Base-by-base conservation (phyloP, 2,329 filamentous ascomycete genomes). In the Arthrocladium fulminans region DNA sequence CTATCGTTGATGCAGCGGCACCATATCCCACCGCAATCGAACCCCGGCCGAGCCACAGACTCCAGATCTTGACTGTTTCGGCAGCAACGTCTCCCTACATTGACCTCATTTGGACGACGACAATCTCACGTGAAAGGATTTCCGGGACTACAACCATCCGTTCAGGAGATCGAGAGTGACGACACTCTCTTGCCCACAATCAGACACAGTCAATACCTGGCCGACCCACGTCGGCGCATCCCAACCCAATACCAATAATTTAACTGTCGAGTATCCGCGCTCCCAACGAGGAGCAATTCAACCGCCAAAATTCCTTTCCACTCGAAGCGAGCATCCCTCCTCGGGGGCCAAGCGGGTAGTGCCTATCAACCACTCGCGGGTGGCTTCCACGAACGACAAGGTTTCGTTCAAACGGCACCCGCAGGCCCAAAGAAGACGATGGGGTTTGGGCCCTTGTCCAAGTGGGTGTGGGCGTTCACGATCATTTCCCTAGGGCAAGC, bases 401-500 rank as follows among this genome's bases (percentile, higher is more conserved):
- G 67, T 53, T 69, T 75, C 66, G 55, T 69, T 63, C 32, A 65
- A 59, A 35, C 62, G 65, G 19, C 59, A 55, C 59, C 63, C 52
- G 42, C 53, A 41, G 50, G 50, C 38, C 49, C 53, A 23, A 50
- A 46, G 24, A 51, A 54, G 27, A 57, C 49, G 34, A 53, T 51
- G 43, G 10, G 32, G 45, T 90, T 88, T 63, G 80, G 85, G 59
- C 83, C 94, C 59, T 86, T 81, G 63, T 85, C 86, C 49, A 79
- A 76, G 61, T 98, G 92, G 90, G 88, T 89, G 13, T 90, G 88
- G 74, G 73, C 80, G 53, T 97, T 97, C 64, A 80, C 94, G 68
- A 65, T 80, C 54, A 76, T 85, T 29, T 81, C 86, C 29, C 67
- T 83, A 39, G 54, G 86, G 49, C 92, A 98, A 73, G 86, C 88